phyloP scores from a whole-genome alignment of 2,329 filamentous ascomycete species.

The Fusarium sambucinum region DNA sequence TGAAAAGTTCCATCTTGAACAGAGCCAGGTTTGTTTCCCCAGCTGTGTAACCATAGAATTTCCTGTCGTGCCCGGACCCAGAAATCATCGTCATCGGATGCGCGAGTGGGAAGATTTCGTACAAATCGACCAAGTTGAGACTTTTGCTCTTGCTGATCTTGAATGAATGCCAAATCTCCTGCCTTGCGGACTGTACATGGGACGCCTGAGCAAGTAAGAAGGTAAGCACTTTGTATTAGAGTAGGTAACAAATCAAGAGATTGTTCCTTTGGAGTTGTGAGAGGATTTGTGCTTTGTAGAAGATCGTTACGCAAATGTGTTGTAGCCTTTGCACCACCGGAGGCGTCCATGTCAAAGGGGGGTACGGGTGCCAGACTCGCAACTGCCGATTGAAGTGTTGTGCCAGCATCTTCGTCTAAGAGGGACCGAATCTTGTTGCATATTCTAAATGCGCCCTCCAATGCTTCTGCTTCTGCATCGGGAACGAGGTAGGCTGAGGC shows the following conservation, averaged over 20 bases:
- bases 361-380: slow-evolving; percentile 58
- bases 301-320: slow-evolving; percentile 59
- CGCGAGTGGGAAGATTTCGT: slow-evolving; percentile 61
- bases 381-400: slow-evolving; percentile 63
- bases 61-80: slow-evolving; percentile 73
- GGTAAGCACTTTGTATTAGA: slow-evolving; percentile 70
- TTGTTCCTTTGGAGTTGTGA: slow-evolving; percentile 71
- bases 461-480: slow-evolving; percentile 67
- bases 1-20: slow-evolving; percentile 60
- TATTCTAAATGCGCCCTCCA: slow-evolving; percentile 71
- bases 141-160: slow-evolving; percentile 74
- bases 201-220: slow-evolving; percentile 65
- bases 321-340: slow-evolving; percentile 46
- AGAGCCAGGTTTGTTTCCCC: slow-evolving; percentile 65
- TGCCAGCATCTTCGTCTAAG: slow-evolving; percentile 69
- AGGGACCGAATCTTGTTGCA: slow-evolving; percentile 67
- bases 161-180: slow-evolving; percentile 73
- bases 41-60: slow-evolving; percentile 79
- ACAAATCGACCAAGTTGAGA: slow-evolving; percentile 70
- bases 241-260: slow-evolving; percentile 72
- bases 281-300: slow-evolving; percentile 68
- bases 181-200: slow-evolving; percentile 65
- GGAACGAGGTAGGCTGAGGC: slow-evolving; percentile 76
- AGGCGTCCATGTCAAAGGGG: slow-evolving; percentile 40
- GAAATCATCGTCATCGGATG: slow-evolving; percentile 70